Evolutionary conservation across 2,329 filamentous ascomycete species (phyloP), one percentile per base, ranked within the genome.

Genomic region (Trichoderma atrobrunneum): DNA sequence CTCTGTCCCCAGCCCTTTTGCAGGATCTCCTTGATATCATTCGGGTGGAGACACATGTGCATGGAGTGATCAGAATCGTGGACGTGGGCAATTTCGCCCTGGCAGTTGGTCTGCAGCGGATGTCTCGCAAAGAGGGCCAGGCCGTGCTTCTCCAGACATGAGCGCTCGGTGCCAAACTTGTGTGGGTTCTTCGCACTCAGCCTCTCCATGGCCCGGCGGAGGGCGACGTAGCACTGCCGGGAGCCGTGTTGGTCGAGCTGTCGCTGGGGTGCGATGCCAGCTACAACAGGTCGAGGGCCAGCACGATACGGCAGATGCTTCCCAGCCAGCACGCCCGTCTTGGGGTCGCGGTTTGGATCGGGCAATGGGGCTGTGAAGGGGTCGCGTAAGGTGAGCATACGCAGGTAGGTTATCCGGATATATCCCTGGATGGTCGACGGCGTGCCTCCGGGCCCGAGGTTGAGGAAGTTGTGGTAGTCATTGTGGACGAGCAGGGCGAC

Each of bases 91-190:
- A 97, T 88, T 81, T 97, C 94, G n/a, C 93, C 93, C 75, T 91
- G 88, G 76, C 91, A 93, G 12, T 90, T 93, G 34, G 88, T 87
- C 78, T 91, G 91, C 74, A 91, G 84, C 0, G 91, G 90, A 65
- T 87, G 84, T 3, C 83, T 84, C 1, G 91, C 87, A 80, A 95
- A 96, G 0, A 97, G 85, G 0, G 91, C 93, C 7, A 93, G 87
- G 56, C 92, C 92, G 78, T 95, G 91, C 83, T 95, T 95, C 81
- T 96, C 93, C 75, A 96, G 90, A 78, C 92, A 95, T 1, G 91
- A 93, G 1, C 87, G 91, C 0, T 88, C 91, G 10, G 90, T 88
- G 77, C 85, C 87, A 71, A 92, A 84, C 18, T 80, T 81, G 1
- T 82, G 80, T 3, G 85, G 85, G 75, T 84, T 81, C n/a, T 76